phyloP scores from a whole-genome alignment of 2,329 filamentous ascomycete species.

The Pyricularia sp. region DNA sequence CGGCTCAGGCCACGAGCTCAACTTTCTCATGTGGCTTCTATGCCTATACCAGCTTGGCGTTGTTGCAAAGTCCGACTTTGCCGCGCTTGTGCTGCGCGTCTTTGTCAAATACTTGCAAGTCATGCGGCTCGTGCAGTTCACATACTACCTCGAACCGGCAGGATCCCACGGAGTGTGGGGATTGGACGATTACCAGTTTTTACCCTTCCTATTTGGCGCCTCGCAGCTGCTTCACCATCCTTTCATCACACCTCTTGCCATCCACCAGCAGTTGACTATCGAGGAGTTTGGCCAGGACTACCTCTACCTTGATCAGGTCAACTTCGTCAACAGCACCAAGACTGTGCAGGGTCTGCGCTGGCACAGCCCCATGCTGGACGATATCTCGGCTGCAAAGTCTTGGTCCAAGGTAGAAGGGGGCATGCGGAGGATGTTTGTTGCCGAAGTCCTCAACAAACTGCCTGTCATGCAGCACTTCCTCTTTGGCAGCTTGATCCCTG shows the following conservation, averaged over 20 bases:
- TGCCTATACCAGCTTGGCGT: conserved; percentile 75
- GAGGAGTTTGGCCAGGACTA: conserved; percentile 81
- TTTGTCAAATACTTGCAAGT: conserved; percentile 76
- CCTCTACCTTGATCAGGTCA: conserved; percentile 85
- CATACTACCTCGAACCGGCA: conserved; percentile 94
- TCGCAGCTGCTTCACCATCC: conserved; percentile 80
- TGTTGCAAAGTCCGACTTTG: conserved; percentile 58
- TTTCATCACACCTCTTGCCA: conserved; percentile 67
- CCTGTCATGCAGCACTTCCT: conserved; percentile 99
- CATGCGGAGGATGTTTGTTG: conserved; percentile 95
- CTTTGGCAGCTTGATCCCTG: conserved; percentile 78
- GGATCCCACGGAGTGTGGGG: conserved; percentile 98
- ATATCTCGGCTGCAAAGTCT: conserved; percentile 81
- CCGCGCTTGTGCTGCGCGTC: conserved; percentile 63
- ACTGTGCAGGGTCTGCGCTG: conserved; percentile 88
- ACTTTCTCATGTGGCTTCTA: conserved; percentile 95
- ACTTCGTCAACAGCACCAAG: conserved; percentile 93
- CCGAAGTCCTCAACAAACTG: conserved; percentile 84
- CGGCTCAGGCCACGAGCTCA: conserved; percentile 92
- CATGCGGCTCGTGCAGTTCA: conserved; percentile 81
- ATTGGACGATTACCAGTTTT: conserved; percentile 92
- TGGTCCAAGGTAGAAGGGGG: conserved; percentile 92
- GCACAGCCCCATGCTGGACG: conserved; percentile 97
- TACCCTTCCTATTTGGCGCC: conserved; percentile 91
- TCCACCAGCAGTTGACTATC: conserved; percentile 80